A percentile compares a stretch with the other conserved stretches of the same genome.
Evolutionary conservation across 495 filamentous ascomycete genomes (phyloP).

Genomic region (Amorphotheca resinae): DNA sequence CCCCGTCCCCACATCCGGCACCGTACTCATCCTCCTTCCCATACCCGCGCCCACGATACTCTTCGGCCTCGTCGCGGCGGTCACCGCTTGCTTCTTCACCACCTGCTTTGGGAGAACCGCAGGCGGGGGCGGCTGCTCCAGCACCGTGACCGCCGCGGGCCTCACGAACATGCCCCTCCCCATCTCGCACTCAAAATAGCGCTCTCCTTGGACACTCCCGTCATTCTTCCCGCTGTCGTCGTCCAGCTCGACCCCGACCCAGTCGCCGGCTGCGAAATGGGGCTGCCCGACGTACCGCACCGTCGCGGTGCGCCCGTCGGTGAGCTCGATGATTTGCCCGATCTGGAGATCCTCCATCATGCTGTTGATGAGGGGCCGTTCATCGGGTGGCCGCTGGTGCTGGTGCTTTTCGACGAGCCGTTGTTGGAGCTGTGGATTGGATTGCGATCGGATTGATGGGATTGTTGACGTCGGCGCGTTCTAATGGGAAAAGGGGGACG

Average conservation of each 20-base stretch:
- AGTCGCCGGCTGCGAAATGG: constrained; percentile 67
- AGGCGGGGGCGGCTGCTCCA: constrained; percentile 40
- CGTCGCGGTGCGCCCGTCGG: constrained; percentile 61
- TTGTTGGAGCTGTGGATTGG: not conserved
- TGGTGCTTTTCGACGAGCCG: not conserved
- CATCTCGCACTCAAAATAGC: constrained; percentile 79
- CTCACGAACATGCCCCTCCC: constrained; percentile 83
- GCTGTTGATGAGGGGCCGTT: too few species aligned
- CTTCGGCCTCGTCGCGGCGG: constrained; percentile 24
- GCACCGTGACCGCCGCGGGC: constrained; percentile 44
- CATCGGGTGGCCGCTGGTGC: constrained; percentile 4
- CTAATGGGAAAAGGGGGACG: not conserved
- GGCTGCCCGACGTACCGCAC: constrained; percentile 74
- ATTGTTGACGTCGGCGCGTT: constrained; percentile 5
- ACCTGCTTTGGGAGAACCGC: constrained; percentile 8
- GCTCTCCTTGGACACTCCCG: constrained; percentile 74
- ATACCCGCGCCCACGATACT: constrained; percentile 23
- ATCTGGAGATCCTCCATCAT: constrained; percentile 26
- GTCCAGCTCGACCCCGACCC: constrained; percentile 84
- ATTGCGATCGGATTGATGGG: too few species aligned
- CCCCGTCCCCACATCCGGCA: constrained; percentile 34
- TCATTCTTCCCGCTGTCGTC: constrained; percentile 86
- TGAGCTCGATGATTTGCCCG: constrained; percentile 55
- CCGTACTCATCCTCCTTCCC: constrained; percentile 23
- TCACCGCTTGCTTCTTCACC: constrained; percentile 18